A percentile compares a stretch with the other conserved stretches of the same genome.
phyloP scores from a whole-genome alignment of 2,329 filamentous ascomycete species.

The Coniochaeta hoffmannii region DNA sequence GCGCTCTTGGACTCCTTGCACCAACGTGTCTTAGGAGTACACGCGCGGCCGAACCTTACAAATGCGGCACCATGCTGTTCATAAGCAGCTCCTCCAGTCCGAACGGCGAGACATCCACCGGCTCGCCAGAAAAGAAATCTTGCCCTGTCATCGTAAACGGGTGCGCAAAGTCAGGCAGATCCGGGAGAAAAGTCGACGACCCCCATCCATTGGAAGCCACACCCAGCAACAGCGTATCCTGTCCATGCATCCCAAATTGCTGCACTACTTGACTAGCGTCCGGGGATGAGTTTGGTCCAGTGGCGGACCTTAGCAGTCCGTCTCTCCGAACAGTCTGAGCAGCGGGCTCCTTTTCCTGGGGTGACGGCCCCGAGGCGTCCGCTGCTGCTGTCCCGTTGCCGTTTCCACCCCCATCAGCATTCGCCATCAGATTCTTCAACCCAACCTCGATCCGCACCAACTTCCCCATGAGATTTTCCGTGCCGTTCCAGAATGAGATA shows the following conservation, averaged over 20 bases:
- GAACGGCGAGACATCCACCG: conserved; percentile 10
- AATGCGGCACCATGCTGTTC: conserved; percentile 3
- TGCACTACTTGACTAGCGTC: not conserved
- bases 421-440: conserved; percentile 8
- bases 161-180: conserved; percentile 7
- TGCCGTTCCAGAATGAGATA: conserved; percentile 11
- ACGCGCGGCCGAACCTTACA: not conserved
- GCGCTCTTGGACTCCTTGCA: no score
- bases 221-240: not conserved
- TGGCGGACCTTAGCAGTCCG: not conserved
- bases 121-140: conserved; percentile 4
- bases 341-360: not conserved
- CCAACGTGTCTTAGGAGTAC: not conserved
- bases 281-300: not conserved
- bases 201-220: not conserved
- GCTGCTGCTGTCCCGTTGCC: not conserved
- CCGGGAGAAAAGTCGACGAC: not conserved
- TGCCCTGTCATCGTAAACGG: conserved; percentile 4
- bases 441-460: conserved; percentile 8
- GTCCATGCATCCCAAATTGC: not conserved
- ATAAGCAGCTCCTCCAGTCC: conserved; percentile 10
- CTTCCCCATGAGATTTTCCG: conserved; percentile 10
- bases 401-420: not conserved
- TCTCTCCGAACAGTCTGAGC: not conserved
- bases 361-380: not conserved